Conservation (phyloP, 1,284 basidiomycete species). For the Malassezia pachydermatis region DNA sequence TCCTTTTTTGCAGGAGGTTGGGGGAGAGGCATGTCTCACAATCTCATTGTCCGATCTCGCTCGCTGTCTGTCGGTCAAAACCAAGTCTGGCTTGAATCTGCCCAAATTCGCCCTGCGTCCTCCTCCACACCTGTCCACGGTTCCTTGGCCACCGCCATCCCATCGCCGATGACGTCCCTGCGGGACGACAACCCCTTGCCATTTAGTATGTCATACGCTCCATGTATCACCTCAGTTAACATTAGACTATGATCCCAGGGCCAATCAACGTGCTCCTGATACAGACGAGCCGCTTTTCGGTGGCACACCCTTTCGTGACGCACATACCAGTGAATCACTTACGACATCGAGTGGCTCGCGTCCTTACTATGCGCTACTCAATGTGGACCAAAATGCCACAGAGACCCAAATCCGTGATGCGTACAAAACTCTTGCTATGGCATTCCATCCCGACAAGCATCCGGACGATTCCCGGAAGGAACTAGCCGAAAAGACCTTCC, state of each 20-base stretch:
- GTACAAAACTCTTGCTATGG: slow-evolving; percentile 61
- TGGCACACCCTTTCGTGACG: slow-evolving; percentile 35
- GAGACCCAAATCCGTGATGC: slow-evolving; percentile 62
- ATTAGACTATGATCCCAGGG: background rate
- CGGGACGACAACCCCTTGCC: slow-evolving; percentile 1
- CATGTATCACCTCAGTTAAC: too few relatives aligned
- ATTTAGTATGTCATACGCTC: slow-evolving; percentile 1
- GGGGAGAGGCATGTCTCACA: too few relatives aligned
- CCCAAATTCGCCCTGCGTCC: too few relatives aligned
- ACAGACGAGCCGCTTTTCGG: slow-evolving; percentile 40
- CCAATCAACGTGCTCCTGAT: background rate
- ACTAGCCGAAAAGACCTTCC: slow-evolving; percentile 59
- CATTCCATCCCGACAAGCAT: slow-evolving; percentile 78
- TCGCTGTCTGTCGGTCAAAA: too few relatives aligned
- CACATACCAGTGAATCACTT: slow-evolving; percentile 30
- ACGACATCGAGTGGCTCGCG: slow-evolving; percentile 7
- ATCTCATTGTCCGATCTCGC: too few relatives aligned
- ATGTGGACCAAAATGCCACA: slow-evolving; percentile 58
- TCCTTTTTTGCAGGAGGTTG: too few relatives aligned
- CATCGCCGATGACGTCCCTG: slow-evolving; percentile 4
- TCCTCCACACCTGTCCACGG: too few relatives aligned
- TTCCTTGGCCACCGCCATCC: too few relatives aligned
- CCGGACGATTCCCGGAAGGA: slow-evolving; percentile 56
- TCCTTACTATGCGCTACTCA: slow-evolving; percentile 53
- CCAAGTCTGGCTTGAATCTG: too few relatives aligned